Percentiles rank a stretch among this genome's conserved stretches.
phyloP scores from a whole-genome alignment of 2,329 filamentous ascomycete genomes.

The Fusarium mangiferae region DNA sequence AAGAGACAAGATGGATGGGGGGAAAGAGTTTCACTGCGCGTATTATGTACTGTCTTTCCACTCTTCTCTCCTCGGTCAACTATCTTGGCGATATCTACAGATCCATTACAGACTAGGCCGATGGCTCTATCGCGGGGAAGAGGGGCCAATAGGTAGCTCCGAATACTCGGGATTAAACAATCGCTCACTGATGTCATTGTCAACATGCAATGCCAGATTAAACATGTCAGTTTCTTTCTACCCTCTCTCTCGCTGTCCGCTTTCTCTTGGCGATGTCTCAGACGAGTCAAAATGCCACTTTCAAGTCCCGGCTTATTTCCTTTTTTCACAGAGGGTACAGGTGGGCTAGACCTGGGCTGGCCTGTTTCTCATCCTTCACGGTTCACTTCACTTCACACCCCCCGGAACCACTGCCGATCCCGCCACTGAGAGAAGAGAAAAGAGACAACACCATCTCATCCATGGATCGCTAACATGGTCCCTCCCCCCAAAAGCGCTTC shows the following conservation, averaged over 20 bases:
- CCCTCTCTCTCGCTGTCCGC: neutral
- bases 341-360: neutral
- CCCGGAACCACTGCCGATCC: neutral
- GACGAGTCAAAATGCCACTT: neutral
- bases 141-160: slow-evolving; percentile 24
- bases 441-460: slow-evolving; percentile 28
- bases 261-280: neutral
- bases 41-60: neutral
- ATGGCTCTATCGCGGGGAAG: slow-evolving; percentile 16
- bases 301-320: neutral
- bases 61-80: neutral
- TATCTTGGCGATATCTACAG: neutral
- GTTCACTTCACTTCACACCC: neutral
- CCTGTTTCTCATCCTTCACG: neutral
- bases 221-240: neutral
- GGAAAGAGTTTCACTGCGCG: neutral
- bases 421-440: slow-evolving; percentile 30
- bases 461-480: neutral
- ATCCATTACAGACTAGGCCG: neutral
- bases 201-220: neutral
- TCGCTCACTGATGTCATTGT: slow-evolving; percentile 10
- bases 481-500: neutral
- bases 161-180: slow-evolving; percentile 19
- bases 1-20: slow-evolving; percentile 27
- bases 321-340: neutral